These are phyloP conservation scores for Dictyostelium intermedium DNA, from an alignment of 78 protist genomes.

Conservation along the genomic window DNA sequence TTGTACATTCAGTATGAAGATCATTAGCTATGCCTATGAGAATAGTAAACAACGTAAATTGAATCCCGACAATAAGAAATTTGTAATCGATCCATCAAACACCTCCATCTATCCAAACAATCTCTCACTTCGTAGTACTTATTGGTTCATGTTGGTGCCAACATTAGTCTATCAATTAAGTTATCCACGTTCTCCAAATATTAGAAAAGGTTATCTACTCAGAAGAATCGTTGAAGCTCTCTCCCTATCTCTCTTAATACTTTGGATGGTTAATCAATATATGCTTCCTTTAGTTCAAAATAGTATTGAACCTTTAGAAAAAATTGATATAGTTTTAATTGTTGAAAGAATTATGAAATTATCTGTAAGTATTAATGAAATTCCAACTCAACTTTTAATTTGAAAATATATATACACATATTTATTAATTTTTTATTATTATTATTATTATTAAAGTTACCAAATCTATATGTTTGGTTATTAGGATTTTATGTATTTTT, in stretches of 20 bases:
- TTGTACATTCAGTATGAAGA: constrained; percentile 29
- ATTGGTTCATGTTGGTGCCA: constrained; percentile 77
- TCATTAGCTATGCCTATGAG: constrained; percentile 41
- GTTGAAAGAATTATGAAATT: constrained; percentile 71
- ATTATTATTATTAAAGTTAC: constrained; percentile 64
- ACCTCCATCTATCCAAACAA: constrained; percentile 46
- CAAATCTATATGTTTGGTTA: constrained; percentile 85
- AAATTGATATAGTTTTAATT: constrained; percentile 33
- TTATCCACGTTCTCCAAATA: constrained; percentile 72
- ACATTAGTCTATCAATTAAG: constrained; percentile 58
- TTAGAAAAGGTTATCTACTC: constrained; percentile 39
- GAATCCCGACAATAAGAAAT: constrained; percentile 21
- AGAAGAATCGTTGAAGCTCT: constrained; percentile 75
- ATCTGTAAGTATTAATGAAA: constrained; percentile 23
- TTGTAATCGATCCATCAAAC: not conserved
- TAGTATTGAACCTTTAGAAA: constrained; percentile 56
- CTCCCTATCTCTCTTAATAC: constrained; percentile 1
- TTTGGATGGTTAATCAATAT: constrained; percentile 68
- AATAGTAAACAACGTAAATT: constrained; percentile 63
- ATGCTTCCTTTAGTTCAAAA: constrained; percentile 73
- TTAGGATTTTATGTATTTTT: constrained; percentile 89
- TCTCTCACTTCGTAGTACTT: constrained; percentile 14
- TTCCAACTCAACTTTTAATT: too few species aligned
- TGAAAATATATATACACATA: too few species aligned
- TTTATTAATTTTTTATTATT: too few species aligned